These are phyloP conservation scores for Yarrowia divulgata DNA, from an alignment of 805 yeast species.

Conservation along the genomic window DNA sequence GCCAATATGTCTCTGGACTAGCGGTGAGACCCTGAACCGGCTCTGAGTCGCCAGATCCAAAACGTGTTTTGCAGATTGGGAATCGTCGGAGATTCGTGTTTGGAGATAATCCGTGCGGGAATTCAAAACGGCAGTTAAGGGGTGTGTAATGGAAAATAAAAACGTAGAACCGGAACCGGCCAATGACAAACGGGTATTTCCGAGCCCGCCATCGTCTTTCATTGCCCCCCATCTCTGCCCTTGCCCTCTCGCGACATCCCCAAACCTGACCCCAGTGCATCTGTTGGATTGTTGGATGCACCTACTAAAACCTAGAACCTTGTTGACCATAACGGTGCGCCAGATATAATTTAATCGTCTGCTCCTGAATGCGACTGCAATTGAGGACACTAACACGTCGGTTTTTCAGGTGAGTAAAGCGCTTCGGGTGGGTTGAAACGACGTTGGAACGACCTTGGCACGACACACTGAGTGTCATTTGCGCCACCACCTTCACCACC, in stretches of 20 bases:
- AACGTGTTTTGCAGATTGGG: too few relatives aligned
- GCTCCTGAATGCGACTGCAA: conserved; percentile 39
- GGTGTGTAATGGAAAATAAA: background rate
- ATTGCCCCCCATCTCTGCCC: background rate
- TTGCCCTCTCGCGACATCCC: conserved; percentile 10
- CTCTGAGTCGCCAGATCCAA: too few relatives aligned
- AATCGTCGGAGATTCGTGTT: background rate
- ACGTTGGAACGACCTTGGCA: background rate
- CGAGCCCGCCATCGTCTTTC: background rate
- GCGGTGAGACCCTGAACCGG: too few relatives aligned
- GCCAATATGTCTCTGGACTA: background rate
- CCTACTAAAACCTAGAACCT: conserved; percentile 38
- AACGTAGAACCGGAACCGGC: background rate
- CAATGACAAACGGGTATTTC: conserved; percentile 1
- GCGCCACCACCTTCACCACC: too few relatives aligned
- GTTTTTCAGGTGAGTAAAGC: conserved; percentile 29
- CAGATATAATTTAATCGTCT: conserved; percentile 32
- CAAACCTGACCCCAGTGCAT: conserved; percentile 26
- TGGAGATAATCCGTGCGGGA: conserved; percentile 7
- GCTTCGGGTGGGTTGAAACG: too few relatives aligned
- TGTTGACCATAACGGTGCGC: conserved; percentile 38
- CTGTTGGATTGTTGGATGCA: conserved; percentile 38
- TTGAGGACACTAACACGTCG: conserved; percentile 32
- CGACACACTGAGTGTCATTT: background rate
- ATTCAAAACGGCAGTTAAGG: background rate